These are phyloP conservation scores for Cryptomeria japonica DNA, from an alignment of 75 land plant species.

Conservation along the genomic window DNA sequence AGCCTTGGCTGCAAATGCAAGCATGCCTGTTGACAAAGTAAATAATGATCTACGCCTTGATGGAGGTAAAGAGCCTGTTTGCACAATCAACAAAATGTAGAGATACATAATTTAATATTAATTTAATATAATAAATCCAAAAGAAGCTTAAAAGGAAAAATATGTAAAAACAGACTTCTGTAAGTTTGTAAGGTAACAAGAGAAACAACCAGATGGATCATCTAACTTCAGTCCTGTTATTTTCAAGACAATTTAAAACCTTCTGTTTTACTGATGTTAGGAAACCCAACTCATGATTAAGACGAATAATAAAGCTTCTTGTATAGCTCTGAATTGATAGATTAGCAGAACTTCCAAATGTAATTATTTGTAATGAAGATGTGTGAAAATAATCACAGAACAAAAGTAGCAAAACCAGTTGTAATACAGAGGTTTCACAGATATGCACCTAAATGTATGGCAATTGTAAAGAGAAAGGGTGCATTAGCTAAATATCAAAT, in stretches of 20 bases:
- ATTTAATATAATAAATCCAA: neutral
- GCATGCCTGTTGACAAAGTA: slow-evolving; percentile 67
- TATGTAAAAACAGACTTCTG: neutral
- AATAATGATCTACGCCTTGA: slow-evolving; percentile 68
- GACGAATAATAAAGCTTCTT: neutral
- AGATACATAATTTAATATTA: neutral
- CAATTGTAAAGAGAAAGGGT: neutral
- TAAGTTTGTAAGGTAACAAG: neutral
- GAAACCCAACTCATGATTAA: neutral
- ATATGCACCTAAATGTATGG: neutral
- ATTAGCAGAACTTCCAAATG: neutral
- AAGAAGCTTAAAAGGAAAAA: neutral
- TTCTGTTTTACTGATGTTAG: neutral
- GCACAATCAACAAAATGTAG: neutral
- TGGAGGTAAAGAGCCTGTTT: slow-evolving; percentile 57
- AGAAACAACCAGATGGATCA: neutral
- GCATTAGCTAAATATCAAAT: neutral
- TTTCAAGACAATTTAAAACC: too few relatives aligned
- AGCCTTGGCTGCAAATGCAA: slow-evolving; percentile 69
- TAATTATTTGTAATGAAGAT: neutral
- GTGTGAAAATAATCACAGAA: neutral
- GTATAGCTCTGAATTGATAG: neutral
- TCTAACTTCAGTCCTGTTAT: too few relatives aligned
- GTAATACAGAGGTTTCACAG: neutral
- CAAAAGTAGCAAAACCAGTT: neutral